Evolutionary conservation across 768 basidiomycete species (phyloP).

Genomic region (Harrya chromipes): DNA sequence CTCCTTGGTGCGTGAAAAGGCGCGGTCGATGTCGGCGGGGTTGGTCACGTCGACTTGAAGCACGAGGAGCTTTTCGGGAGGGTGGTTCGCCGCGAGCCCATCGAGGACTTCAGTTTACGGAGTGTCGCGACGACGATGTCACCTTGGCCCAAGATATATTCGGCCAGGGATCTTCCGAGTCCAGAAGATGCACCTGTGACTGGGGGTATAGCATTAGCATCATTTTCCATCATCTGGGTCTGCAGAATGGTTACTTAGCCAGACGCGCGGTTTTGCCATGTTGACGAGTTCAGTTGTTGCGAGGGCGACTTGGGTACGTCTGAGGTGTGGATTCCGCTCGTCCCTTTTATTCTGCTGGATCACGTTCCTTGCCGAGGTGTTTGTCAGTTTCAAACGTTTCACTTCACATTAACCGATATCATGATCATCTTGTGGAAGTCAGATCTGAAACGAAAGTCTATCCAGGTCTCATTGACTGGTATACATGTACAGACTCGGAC

Average conservation of each 20-base stretch:
- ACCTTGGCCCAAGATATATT: constrained; percentile 32
- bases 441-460: too few relatives aligned
- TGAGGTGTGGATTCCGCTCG: too few relatives aligned
- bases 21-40: constrained; percentile 8
- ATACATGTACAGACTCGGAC: too few relatives aligned
- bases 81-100: not conserved
- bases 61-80: constrained; percentile 13
- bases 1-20: constrained; percentile 8
- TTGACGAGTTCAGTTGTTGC: not conserved
- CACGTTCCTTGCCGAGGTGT: too few relatives aligned
- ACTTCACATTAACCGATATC: too few relatives aligned
- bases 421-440: too few relatives aligned
- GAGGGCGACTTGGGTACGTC: too few relatives aligned
- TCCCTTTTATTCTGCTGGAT: too few relatives aligned
- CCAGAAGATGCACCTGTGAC: constrained; percentile 43
- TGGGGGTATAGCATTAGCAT: constrained; percentile 5
- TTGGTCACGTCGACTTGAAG: constrained; percentile 14
- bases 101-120: constrained; percentile 30
- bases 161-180: constrained; percentile 34
- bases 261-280: constrained; percentile 8
- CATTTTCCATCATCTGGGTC: not conserved
- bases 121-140: constrained; percentile 42
- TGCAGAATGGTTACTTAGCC: constrained; percentile 3
- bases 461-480: too few relatives aligned
- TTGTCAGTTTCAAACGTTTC: too few relatives aligned